Evolutionary conservation across 148 eudicot genomes (phyloP), one percentile per base, ranked within the genome.

Genomic region (Pouteria glomerata): DNA sequence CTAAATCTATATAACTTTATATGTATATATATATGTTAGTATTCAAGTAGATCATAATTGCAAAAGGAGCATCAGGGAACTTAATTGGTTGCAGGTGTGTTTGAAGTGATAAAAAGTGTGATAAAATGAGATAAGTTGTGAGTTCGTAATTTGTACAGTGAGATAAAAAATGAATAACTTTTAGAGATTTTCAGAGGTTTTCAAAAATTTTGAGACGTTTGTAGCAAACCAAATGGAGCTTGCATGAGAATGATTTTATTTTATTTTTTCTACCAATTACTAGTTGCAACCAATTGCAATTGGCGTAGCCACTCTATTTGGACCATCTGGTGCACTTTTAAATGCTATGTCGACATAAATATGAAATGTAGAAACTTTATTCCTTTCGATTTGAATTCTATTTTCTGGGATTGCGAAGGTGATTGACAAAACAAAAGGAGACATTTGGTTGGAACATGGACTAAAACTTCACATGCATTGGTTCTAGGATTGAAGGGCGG

Each of bases 401-500:
- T 33, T 11, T 27, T 31, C 26, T 33, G 24, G 23, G n/a, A n/a
- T n/a, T n/a, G n/a, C n/a, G 24, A 37, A 16, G 63, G 59, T n/a
- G 31, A 51, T 52, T 51, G 44, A 1, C 19, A 69, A 55, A 16
- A 14, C 12, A 34, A 34, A 34, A 52, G 21, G 33, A 53, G 48
- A 55, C 62, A 23, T 47, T 57, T 27, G 23, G 47, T 3, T 27
- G 21, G 47, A 5, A 11, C 11, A 24, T 63, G 68, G 48, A 27
- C 42, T 48, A 30, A 62, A 24, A 23, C n/a, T 53, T 69, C 27
- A 52, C 67, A 59, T 56, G 57, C 41, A 44, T 76, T 65, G 60
- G 74, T 77, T 74, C 35, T 68, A 81, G 92, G 85, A 71, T 63
- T 29, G 47, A 69, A 58, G 59, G 83, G 78, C 75, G 76, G 77